Base-by-base conservation (phyloP, 2,329 filamentous ascomycete genomes). In the Nigrospora sphaerica region DNA sequence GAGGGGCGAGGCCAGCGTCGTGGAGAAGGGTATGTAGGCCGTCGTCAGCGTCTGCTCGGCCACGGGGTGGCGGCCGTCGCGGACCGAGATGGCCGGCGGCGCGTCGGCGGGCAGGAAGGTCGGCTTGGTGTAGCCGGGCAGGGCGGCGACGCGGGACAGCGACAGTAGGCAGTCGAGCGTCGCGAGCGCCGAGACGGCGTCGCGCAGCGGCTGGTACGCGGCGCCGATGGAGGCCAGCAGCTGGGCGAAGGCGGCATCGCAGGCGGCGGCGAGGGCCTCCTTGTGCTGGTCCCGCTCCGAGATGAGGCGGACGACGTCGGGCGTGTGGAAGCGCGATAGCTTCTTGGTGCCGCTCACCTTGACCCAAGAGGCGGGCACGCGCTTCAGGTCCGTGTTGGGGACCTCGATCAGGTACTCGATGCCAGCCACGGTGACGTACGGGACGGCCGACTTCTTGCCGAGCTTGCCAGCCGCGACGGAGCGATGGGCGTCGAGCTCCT, bases 381-480 rank as follows among this genome's bases (percentile, higher is more conserved):
- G 81, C 62, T 90, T 93, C 49, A 96, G 76, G 45, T 88, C 80
- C 1, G 77, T 65, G 64, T 95, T 96, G 54, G 87, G 77, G 6
- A 98, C 86, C 66, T 97, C 93, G 57, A 98, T 88, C 17, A 98
- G 79, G 61, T 89, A 98, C 62, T 97, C 93, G 55, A 97, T 95
- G 9, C 91, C 91, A 2, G 89, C 80, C 9, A 93, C 87, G 0
- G 88, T 93, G 23, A 83, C 81, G 60, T 95, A 98, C 6, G 83
- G 75, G 18, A 93, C 78, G 39, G 81, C 79, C 3, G 71, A 69
- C 55, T 81, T 86, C 61, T 83, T 85, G 51, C 82, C 82, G 16
- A 98, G 71, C 48, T 83, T 86, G 39, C 79, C 71, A 1, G 86
- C 87, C 3, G 88, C 89, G 12, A 75, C 79, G 28, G 76, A 64